Percentiles rank a stretch among this genome's conserved stretches.
These are phyloP conservation scores for Scolecobasidium constrictum DNA, from an alignment of 2,329 filamentous ascomycete genomes.

Conservation along the genomic window DNA sequence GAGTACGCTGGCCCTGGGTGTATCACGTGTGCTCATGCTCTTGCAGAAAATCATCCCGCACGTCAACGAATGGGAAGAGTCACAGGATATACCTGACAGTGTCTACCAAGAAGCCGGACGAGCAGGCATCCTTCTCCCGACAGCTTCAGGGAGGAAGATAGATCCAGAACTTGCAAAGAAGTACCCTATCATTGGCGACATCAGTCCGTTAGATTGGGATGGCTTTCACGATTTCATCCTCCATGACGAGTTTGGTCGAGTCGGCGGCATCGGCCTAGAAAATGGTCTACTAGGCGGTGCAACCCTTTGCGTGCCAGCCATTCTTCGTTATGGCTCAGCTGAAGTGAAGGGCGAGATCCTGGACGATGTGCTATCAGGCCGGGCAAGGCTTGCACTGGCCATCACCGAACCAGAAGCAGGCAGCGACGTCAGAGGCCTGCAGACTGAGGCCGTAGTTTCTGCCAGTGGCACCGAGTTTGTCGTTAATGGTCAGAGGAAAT, in stretches of 20 bases:
- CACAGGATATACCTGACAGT: slow-evolving; percentile 36
- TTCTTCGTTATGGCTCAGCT: slow-evolving; percentile 50
- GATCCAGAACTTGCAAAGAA: slow-evolving; percentile 28
- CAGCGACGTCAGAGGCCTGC: slow-evolving; percentile 50
- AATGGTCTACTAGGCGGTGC: slow-evolving; percentile 50
- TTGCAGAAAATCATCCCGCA: slow-evolving; percentile 45
- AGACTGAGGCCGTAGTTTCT: slow-evolving; percentile 58
- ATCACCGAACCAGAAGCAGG: slow-evolving; percentile 53
- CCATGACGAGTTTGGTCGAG: slow-evolving; percentile 43
- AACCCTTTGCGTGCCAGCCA: slow-evolving; percentile 51
- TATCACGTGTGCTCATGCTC: too few relatives aligned
- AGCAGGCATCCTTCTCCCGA: slow-evolving; percentile 31
- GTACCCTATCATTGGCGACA: slow-evolving; percentile 25
- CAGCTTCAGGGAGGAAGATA: too few relatives aligned
- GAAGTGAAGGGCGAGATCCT: slow-evolving; percentile 50
- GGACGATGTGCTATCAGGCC: slow-evolving; percentile 46
- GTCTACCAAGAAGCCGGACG: slow-evolving; percentile 26
- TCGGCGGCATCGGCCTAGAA: slow-evolving; percentile 43
- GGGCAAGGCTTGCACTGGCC: slow-evolving; percentile 51
- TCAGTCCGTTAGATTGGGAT: slow-evolving; percentile 25
- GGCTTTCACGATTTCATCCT: slow-evolving; percentile 36
- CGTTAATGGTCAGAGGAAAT: slow-evolving; percentile 58
- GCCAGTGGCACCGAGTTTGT: slow-evolving; percentile 60
- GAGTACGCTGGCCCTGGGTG: too few relatives aligned
- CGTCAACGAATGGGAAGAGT: slow-evolving; percentile 52